Evolutionary conservation across 2,329 filamentous ascomycete species (phyloP).

Genomic region (Neofusicoccum parvum): DNA sequence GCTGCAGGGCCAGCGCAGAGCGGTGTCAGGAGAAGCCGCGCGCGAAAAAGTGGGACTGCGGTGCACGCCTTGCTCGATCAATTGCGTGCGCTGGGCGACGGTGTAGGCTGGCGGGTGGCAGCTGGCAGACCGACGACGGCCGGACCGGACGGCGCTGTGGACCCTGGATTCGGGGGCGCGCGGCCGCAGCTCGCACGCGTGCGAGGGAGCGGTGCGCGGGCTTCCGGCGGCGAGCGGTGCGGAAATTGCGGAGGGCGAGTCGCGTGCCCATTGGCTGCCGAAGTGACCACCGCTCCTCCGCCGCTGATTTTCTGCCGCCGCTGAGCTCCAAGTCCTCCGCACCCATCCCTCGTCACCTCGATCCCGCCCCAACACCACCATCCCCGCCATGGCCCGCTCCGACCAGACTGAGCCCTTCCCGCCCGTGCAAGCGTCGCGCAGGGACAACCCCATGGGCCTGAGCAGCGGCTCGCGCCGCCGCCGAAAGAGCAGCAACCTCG

Average conservation of each 20-base stretch:
- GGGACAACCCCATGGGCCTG: neutral
- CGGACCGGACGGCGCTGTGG: neutral
- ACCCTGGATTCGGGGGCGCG: neutral
- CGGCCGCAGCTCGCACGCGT: neutral
- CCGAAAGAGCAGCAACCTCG: conserved; percentile 20
- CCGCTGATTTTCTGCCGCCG: conserved; percentile 10
- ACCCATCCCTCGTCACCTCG: conserved; percentile 1
- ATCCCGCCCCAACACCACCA: neutral
- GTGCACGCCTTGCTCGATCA: too few relatives aligned
- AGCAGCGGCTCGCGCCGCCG: conserved; percentile 11
- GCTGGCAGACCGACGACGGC: too few relatives aligned
- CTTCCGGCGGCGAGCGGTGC: neutral
- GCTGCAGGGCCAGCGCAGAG: too few relatives aligned
- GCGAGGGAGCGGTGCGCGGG: too few relatives aligned
- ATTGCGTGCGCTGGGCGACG: neutral
- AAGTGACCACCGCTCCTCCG: neutral
- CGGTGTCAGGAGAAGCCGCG: too few relatives aligned
- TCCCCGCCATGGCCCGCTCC: conserved; percentile 13
- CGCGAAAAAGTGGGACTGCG: too few relatives aligned
- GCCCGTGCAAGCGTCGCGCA: conserved; percentile 1
- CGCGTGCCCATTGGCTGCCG: neutral
- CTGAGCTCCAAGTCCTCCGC: conserved; percentile 10
- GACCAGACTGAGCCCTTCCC: conserved; percentile 20
- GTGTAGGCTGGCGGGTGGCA: neutral
- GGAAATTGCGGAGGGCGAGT: conserved; percentile 16